Base-by-base conservation (phyloP, 2,329 filamentous ascomycete genomes). In the Biscogniauxia marginata region DNA sequence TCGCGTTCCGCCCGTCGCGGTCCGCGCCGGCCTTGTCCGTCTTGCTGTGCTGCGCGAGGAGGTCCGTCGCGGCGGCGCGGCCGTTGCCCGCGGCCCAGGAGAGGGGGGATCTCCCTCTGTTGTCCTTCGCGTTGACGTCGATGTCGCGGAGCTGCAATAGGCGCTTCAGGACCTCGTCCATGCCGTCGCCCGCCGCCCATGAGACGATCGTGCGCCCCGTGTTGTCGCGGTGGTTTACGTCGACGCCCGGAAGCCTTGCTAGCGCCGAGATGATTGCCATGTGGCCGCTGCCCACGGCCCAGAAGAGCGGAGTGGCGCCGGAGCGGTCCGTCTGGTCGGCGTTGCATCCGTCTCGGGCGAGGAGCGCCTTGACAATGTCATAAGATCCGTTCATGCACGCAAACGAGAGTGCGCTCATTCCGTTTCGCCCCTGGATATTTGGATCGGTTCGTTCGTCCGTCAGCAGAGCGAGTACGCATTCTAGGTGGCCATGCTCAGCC, bases 111-210 rank as follows among this genome's bases (percentile, higher is more conserved):
- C 61, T 68, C 2, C 72, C 71, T 16, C 63, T 63, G 3, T 56
- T 30, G 56, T 74, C 71, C 46, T 49, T 53, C 1, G 68, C 34
- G 52, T 74, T 69, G 22, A 63, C 48, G 39, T 71, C 59, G 23
- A 73, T 55, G 21, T 56, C 34, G 7, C 62, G 46, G 9, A 66
- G 47, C n/a, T 49, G 58, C 13, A 73, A 55, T 13, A 73, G 56
- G 20, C 59, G 23, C 39, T 60, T 63, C 4, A 72, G 55, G 13
- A 64, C 49, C 18, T 64, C 58, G 24, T 54, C 51, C 46, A 60
- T 60, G 7, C 70, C 71, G 49, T 67, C 67, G 4, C 65, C 65
- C 23, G 70, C 68, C 1, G 71, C 71, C 70, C 70, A 73, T n/a
- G 70, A 73, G 23, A 73, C 46, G 4, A 67, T 63, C 46, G 69